Conservation (phyloP, 805 yeast genomes). For the Saccharomycopsis amapae region DNA sequence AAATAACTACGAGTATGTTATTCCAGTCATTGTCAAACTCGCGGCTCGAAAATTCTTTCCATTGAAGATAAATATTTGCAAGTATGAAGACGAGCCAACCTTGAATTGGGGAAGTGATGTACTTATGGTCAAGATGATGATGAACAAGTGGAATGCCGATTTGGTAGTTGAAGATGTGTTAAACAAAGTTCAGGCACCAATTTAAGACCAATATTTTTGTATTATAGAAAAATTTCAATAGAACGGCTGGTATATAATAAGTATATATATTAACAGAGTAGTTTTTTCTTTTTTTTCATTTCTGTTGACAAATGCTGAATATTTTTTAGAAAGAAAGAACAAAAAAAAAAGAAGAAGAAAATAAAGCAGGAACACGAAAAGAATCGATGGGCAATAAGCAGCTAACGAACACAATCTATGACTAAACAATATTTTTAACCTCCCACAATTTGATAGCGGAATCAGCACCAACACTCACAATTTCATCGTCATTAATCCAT, state of each 20-base stretch:
- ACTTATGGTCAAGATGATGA: conserved; percentile 34
- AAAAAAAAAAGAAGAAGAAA: too few relatives aligned
- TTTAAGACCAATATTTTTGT: too few relatives aligned
- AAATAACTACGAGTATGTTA: conserved; percentile 36
- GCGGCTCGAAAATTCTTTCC: conserved; percentile 47
- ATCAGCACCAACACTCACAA: conserved; percentile 75
- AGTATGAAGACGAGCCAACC: conserved; percentile 43
- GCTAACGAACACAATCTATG: too few relatives aligned
- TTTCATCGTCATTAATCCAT: conserved; percentile 49
- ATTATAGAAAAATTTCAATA: too few relatives aligned
- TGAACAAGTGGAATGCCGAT: conserved; percentile 39
- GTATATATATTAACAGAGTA: too few relatives aligned
- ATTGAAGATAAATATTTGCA: conserved; percentile 34
- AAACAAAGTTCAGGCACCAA: conserved; percentile 44
- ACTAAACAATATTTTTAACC: too few relatives aligned
- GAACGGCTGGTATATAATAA: too few relatives aligned
- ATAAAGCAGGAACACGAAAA: too few relatives aligned
- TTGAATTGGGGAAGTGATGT: conserved; percentile 51
- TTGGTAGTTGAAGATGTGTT: conserved; percentile 47
- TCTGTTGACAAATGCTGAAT: too few relatives aligned
- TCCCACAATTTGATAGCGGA: conserved; percentile 74
- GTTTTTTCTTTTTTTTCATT: too few relatives aligned
- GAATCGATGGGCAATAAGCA: too few relatives aligned
- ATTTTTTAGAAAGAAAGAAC: too few relatives aligned
- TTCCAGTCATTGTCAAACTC: conserved; percentile 45